A percentile compares a stretch with the other conserved stretches of the same genome.
Evolutionary conservation across 495 filamentous ascomycete genomes (phyloP).

Genomic region (Saxophila tyrrhenica): DNA sequence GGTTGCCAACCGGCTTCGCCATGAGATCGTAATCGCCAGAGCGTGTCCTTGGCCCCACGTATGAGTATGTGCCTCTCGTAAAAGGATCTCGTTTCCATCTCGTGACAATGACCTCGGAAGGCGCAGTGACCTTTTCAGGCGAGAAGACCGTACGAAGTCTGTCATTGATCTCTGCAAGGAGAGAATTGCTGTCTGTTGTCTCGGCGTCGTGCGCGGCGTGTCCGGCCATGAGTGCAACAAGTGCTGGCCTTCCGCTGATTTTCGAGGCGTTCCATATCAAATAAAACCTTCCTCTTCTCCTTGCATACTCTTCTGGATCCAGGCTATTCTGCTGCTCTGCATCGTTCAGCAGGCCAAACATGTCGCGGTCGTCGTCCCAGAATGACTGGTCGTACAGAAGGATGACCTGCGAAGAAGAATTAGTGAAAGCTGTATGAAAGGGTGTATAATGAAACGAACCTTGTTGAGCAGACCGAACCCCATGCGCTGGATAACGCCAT

Average conservation of each 20-base stretch:
- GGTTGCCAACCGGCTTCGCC: constrained; percentile 71
- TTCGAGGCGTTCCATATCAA: constrained; percentile 94
- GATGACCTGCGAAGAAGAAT: constrained; percentile 44
- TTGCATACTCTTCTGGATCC: constrained; percentile 49
- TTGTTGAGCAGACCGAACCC: constrained; percentile 96
- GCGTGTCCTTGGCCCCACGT: constrained; percentile 65
- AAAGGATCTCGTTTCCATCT: constrained; percentile 85
- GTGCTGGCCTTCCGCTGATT: constrained; percentile 72
- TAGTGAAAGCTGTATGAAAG: constrained; percentile 9
- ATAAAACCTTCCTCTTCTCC: constrained; percentile 74
- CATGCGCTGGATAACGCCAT: constrained; percentile 67
- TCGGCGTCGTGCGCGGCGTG: constrained; percentile 88
- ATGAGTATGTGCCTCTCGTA: constrained; percentile 87
- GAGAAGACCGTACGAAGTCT: constrained; percentile 61
- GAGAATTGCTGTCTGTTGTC: constrained; percentile 53
- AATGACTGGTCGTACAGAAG: constrained; percentile 82
- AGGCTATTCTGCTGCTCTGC: constrained; percentile 44
- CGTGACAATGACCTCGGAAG: constrained; percentile 83
- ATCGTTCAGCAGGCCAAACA: constrained; percentile 82
- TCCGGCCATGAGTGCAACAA: constrained; percentile 92
- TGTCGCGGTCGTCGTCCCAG: constrained; percentile 86
- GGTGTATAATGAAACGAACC: constrained; percentile 22
- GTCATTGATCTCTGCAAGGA: constrained; percentile 66
- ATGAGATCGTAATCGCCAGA: constrained; percentile 88
- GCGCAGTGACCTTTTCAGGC: constrained; percentile 52